phyloP scores from a whole-genome alignment of 805 yeast genomes.

The Danielia reshetovae region DNA sequence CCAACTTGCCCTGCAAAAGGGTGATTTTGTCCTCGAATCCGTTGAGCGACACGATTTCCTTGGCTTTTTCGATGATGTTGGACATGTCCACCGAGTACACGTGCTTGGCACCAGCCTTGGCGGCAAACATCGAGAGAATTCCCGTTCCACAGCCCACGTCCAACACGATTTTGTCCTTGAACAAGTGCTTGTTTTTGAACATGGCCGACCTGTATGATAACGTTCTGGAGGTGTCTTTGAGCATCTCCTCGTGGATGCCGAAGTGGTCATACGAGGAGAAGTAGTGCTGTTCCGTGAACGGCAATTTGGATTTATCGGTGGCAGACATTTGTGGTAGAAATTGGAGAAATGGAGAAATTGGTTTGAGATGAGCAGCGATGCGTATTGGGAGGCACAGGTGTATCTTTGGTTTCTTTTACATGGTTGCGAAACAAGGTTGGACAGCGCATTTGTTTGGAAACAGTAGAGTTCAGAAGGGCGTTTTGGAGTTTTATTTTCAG shows the following conservation, averaged over 20 bases:
- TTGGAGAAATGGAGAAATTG: not conserved
- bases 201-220: constrained; percentile 89
- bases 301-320: constrained; percentile 60
- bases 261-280: constrained; percentile 94
- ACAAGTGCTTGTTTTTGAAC: constrained; percentile 79
- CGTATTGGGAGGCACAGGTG: too few species aligned
- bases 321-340: constrained; percentile 41
- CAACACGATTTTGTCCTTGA: constrained; percentile 88
- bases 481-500: too few species aligned
- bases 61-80: constrained; percentile 94
- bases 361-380: constrained; percentile 1
- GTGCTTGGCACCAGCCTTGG: constrained; percentile 97
- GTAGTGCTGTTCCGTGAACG: constrained; percentile 85
- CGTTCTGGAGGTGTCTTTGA: constrained; percentile 92
- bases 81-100: constrained; percentile 98
- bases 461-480: too few species aligned
- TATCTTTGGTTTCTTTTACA: too few species aligned
- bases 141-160: constrained; percentile 99
- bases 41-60: constrained; percentile 75
- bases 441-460: too few species aligned
- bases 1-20: constrained; percentile 85
- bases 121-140: constrained; percentile 95
- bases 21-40: constrained; percentile 87
- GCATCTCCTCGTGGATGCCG: constrained; percentile 98
- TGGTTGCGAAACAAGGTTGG: too few species aligned